phyloP scores from a whole-genome alignment of 148 eudicot species.

The Fallopia convolvulus region DNA sequence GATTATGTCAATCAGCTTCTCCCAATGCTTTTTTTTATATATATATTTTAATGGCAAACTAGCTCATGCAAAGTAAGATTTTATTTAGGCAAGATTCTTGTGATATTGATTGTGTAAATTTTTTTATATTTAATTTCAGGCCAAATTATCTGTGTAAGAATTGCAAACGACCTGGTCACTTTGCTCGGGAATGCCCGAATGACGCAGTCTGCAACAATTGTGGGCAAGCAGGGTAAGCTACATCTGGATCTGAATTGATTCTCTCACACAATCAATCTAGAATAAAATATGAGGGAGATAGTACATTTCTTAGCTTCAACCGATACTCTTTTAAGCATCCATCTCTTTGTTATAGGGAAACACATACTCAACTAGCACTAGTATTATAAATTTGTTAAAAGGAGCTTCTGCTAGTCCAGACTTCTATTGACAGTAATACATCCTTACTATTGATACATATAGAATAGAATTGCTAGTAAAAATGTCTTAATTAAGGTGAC shows the following conservation, averaged over 20 bases:
- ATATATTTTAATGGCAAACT: neutral
- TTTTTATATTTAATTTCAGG: constrained; percentile 23
- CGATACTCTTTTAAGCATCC: too few species aligned
- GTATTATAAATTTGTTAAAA: too few species aligned
- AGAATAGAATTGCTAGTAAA: neutral
- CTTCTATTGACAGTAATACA: neutral
- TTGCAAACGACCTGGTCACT: constrained; percentile 68
- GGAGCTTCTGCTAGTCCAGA: too few species aligned
- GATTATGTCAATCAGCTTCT: neutral
- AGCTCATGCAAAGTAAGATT: neutral
- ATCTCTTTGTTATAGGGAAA: too few species aligned
- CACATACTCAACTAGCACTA: too few species aligned
- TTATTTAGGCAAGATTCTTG: neutral
- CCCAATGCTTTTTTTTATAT: neutral
- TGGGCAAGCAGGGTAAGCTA: constrained; percentile 54
- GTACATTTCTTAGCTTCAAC: too few species aligned
- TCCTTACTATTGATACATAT: neutral
- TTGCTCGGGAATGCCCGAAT: constrained; percentile 63
- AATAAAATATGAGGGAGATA: neutral
- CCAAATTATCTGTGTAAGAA: constrained; percentile 50
- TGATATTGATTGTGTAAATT: neutral
- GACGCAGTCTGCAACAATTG: constrained; percentile 71
- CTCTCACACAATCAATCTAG: neutral
- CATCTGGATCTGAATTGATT: neutral
- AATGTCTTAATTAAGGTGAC: neutral